Percentiles rank a stretch among this genome's conserved stretches.
Conservation (phyloP, 805 yeast genomes). For the Suhomyces sp. region DNA sequence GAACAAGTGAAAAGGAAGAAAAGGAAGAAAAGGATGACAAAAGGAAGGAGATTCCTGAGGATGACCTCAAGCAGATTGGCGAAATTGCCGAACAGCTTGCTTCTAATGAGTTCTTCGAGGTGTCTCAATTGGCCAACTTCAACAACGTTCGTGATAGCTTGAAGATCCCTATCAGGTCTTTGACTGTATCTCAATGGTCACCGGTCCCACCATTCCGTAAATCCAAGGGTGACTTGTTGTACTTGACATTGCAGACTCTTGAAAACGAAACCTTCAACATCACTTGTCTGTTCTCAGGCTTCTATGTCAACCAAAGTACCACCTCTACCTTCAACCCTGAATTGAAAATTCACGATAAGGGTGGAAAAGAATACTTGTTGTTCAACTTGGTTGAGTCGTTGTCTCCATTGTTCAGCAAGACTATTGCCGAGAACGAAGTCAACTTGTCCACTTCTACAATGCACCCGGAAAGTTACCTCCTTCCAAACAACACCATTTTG, state of each 20-base stretch:
- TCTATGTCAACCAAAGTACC: slow-evolving; percentile 70
- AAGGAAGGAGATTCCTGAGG: slow-evolving; percentile 15
- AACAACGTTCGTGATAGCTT: slow-evolving; percentile 26
- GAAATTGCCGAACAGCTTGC: slow-evolving; percentile 8
- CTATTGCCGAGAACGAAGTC: slow-evolving; percentile 51
- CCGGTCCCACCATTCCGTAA: slow-evolving; percentile 70
- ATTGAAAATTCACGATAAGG: slow-evolving; percentile 39
- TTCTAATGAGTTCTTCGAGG: slow-evolving; percentile 7
- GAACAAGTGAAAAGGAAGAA: slow-evolving; percentile 8
- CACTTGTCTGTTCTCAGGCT: slow-evolving; percentile 78
- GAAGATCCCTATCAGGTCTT: slow-evolving; percentile 53
- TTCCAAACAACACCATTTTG: slow-evolving; percentile 60
- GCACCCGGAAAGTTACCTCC: slow-evolving; percentile 54
- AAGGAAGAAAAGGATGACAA: slow-evolving; percentile 25
- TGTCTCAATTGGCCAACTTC: slow-evolving; percentile 22
- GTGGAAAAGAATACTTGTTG: slow-evolving; percentile 49
- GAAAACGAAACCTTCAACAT: slow-evolving; percentile 79
- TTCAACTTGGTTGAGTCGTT: slow-evolving; percentile 58
- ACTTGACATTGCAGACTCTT: slow-evolving; percentile 69
- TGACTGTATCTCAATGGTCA: slow-evolving; percentile 73
- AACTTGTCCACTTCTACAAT: slow-evolving; percentile 35
- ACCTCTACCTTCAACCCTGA: slow-evolving; percentile 68
- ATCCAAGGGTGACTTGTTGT: slow-evolving; percentile 73
- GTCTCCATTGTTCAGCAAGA: slow-evolving; percentile 60
- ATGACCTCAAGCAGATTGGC: slow-evolving; percentile 7